Evolutionary conservation across 139 green algal genomes (phyloP), one percentile per base, ranked within the genome.

Genomic region (Chlamydomonas applanata): DNA sequence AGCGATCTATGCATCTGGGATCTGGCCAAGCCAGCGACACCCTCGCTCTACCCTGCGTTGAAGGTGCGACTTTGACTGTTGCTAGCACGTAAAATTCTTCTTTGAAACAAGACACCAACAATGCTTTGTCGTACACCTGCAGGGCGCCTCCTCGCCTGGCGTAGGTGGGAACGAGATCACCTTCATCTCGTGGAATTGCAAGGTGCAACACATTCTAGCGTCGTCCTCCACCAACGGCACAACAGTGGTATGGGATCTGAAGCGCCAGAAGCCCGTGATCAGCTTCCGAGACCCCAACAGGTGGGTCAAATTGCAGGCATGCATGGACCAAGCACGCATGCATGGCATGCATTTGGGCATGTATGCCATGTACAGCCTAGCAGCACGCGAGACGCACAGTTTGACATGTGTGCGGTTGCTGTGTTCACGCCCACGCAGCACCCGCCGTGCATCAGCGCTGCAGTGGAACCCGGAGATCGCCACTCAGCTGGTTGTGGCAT

Each of bases 1-100:
- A 93, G 91, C 20, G 96, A 99, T 73, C 75, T 99, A 30, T 93
- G 87, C 82, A 97, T 99, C 45, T 99, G 96, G 96, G 93, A 99
- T 78, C 63, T 99, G 25, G 86, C 82, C 22, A 92, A 94, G 62
- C 93, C 95, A 0, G 22, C 81, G 1, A 81, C 83, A 30, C 96
- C 96, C 2, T 88, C 85, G 17, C 52, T 89, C 57, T 90, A 89
- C 61, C 85, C 86, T 7, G 74, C 81, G 0, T 72, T 89, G 22
- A 89, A 86, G 81, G 83, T 85, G 69, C 3, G 60, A 72, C 13
- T 69, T 14, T n/a, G 14, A 36, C 29, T n/a, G 17, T 76, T 46
- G 1, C 45, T 40, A 17, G 19, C 49, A 0, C n/a, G 29, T 29
- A 67, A 20, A n/a, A n/a, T n/a, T n/a, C n/a, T n/a, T n/a, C n/a